Evolutionary conservation across 768 basidiomycete genomes (phyloP).

Genomic region (Pisolithus orientalis): DNA sequence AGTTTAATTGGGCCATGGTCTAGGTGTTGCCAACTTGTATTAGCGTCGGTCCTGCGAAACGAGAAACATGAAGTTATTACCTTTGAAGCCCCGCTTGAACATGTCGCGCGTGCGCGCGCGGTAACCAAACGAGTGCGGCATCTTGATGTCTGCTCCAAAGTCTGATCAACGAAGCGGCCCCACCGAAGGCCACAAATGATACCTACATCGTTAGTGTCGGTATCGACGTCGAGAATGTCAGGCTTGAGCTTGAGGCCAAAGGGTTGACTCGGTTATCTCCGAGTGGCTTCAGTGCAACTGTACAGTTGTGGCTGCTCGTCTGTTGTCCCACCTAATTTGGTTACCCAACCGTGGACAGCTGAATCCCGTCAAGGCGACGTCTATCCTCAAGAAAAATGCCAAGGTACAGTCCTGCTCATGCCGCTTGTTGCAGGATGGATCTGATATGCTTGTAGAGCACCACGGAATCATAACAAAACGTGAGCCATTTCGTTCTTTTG

Average conservation of each 20-base stretch:
- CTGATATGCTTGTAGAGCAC: slow-evolving; percentile 62
- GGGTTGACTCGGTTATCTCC: slow-evolving; percentile 43
- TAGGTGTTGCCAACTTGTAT: slow-evolving; percentile 25
- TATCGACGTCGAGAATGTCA: slow-evolving; percentile 36
- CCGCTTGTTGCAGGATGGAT: slow-evolving; percentile 9
- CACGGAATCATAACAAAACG: slow-evolving; percentile 92
- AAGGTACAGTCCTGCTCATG: slow-evolving; percentile 44
- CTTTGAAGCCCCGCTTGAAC: slow-evolving; percentile 99
- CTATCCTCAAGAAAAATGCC: slow-evolving; percentile 74
- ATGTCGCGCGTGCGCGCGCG: slow-evolving; percentile 99
- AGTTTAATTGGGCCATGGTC: slow-evolving; percentile 87
- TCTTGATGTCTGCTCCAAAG: slow-evolving; percentile 52
- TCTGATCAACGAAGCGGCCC: slow-evolving; percentile 11
- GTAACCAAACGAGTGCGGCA: slow-evolving; percentile 99
- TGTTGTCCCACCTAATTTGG: slow-evolving; percentile 34
- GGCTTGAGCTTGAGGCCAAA: slow-evolving; percentile 34
- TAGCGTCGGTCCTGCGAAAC: slow-evolving; percentile 2
- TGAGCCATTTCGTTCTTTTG: slow-evolving; percentile 42
- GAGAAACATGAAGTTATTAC: slow-evolving; percentile 39
- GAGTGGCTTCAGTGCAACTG: slow-evolving; percentile 60
- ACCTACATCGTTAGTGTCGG: slow-evolving; percentile 40
- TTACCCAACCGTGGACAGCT: slow-evolving; percentile 9
- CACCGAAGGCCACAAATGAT: slow-evolving; percentile 4
- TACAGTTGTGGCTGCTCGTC: slow-evolving; percentile 53
- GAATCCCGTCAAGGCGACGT: slow-evolving; percentile 20